Percentiles rank a stretch among this genome's conserved stretches.
These are phyloP conservation scores for Helotiales sp. DNA, from an alignment of 2,329 filamentous ascomycete species.

Conservation along the genomic window DNA sequence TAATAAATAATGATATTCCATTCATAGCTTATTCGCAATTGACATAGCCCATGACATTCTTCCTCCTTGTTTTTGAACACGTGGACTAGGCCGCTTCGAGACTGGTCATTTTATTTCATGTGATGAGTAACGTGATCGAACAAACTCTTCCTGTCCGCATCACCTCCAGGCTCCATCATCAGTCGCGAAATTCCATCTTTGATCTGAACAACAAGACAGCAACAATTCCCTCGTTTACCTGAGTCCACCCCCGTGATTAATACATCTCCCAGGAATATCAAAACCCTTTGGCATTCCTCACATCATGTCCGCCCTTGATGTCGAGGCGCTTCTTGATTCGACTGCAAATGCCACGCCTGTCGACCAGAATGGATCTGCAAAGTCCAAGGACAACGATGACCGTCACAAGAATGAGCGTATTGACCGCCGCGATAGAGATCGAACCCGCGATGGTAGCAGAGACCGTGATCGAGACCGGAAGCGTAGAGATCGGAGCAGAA, in stretches of 20 bases:
- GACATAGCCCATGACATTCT: no score
- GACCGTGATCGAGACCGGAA: conserved; percentile 62
- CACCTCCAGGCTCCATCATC: neutral
- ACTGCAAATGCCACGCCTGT: conserved; percentile 67
- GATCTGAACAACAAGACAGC: neutral
- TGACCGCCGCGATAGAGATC: conserved; percentile 58
- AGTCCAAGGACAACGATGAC: conserved; percentile 61
- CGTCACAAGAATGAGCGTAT: conserved; percentile 60
- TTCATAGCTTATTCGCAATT: conserved; percentile 7
- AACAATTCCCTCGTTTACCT: neutral
- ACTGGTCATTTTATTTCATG: neutral
- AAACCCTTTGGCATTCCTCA: conserved; percentile 21
- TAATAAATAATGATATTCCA: conserved; percentile 24
- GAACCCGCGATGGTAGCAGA: conserved; percentile 59
- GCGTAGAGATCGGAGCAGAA: conserved; percentile 62
- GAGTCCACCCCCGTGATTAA: neutral
- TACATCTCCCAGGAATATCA: neutral
- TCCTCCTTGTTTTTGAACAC: neutral
- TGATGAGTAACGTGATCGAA: neutral
- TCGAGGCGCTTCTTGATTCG: conserved; percentile 89
- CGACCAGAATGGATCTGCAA: conserved; percentile 47
- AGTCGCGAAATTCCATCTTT: neutral
- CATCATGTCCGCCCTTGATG: conserved; percentile 74
- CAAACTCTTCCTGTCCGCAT: neutral
- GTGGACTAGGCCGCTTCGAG: neutral